Evolutionary conservation across 768 basidiomycete genomes (phyloP).

Genomic region (Lentinula aciculospora): DNA sequence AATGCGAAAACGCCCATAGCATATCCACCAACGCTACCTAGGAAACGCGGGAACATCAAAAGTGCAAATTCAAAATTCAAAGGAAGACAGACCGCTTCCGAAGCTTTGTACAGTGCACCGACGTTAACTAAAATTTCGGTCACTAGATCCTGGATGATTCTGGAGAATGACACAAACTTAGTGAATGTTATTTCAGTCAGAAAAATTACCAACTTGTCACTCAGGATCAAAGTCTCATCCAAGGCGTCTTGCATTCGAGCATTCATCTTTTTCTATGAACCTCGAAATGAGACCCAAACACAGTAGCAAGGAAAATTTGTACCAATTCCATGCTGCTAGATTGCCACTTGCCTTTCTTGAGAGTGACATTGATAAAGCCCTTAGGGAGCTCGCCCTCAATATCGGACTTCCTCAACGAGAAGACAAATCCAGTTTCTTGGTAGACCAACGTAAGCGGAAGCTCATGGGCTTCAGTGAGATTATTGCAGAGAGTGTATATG

Average conservation of each 20-base stretch:
- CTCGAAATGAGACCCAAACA: neutral
- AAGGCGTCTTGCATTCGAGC: conserved; percentile 85
- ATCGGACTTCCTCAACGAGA: conserved; percentile 64
- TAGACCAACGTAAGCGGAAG: conserved; percentile 65
- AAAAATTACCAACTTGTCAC: conserved; percentile 53
- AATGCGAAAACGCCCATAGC: conserved; percentile 83
- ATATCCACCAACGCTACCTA: conserved; percentile 88
- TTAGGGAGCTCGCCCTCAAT: conserved; percentile 60
- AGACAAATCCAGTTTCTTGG: conserved; percentile 70
- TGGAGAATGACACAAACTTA: conserved; percentile 19
- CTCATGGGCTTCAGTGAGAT: conserved; percentile 54
- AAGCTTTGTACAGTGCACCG: conserved; percentile 82
- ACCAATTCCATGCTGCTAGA: conserved; percentile 85
- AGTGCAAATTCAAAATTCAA: neutral
- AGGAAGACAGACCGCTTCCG: conserved; percentile 67
- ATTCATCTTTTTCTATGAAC: conserved; percentile 74
- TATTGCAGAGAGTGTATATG: conserved; percentile 63
- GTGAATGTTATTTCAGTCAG: neutral
- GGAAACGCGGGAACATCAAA: neutral
- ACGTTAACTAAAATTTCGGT: conserved; percentile 63
- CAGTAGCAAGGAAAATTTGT: conserved; percentile 14
- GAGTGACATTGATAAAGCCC: conserved; percentile 63
- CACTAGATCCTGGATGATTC: conserved; percentile 77
- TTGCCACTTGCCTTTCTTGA: conserved; percentile 64
- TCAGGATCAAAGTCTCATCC: conserved; percentile 84